Percentiles rank a stretch among this genome's conserved stretches.
phyloP scores from a whole-genome alignment of 2,329 filamentous ascomycete species.

The Aspergillus transmontanensis region DNA sequence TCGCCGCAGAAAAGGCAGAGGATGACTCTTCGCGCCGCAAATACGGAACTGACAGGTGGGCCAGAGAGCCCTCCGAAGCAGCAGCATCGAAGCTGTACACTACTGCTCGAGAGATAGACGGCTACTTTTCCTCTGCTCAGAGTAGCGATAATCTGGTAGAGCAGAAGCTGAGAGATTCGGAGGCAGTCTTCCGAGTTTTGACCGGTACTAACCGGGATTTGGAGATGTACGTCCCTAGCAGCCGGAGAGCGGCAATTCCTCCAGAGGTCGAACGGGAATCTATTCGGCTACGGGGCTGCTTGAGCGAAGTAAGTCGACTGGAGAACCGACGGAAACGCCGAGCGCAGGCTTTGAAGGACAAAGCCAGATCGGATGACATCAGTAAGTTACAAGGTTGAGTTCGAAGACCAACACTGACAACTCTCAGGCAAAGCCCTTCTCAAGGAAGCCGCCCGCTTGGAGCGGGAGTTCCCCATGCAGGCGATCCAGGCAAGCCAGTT shows the following conservation, averaged over 20 bases:
- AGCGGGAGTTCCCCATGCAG: conserved; percentile 82
- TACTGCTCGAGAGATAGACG: conserved; percentile 76
- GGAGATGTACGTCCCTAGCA: conserved; percentile 87
- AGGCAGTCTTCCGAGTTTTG: conserved; percentile 73
- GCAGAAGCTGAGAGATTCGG: conserved; percentile 75
- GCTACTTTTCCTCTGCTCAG: conserved; percentile 76
- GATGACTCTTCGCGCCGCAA: conserved; percentile 74
- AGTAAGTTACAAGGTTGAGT: conserved; percentile 48
- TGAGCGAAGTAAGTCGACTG: conserved; percentile 82
- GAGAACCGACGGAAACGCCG: conserved; percentile 80
- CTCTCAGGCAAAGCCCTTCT: conserved; percentile 70
- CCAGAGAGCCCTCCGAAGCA: conserved; percentile 66
- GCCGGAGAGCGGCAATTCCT: conserved; percentile 75
- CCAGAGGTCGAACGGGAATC: conserved; percentile 79
- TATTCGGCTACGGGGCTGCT: conserved; percentile 71
- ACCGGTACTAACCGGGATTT: conserved; percentile 78
- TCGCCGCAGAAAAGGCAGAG: conserved; percentile 80
- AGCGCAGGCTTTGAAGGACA: conserved; percentile 76
- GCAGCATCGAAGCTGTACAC: conserved; percentile 75
- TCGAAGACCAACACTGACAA: neutral
- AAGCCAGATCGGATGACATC: conserved; percentile 84
- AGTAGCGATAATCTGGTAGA: conserved; percentile 71
- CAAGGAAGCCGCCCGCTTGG: conserved; percentile 78
- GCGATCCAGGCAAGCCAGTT: conserved; percentile 87
- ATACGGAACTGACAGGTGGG: conserved; percentile 87